These are phyloP conservation scores for Solidago caesia DNA, from an alignment of 129 eudicot species.

Conservation along the genomic window DNA sequence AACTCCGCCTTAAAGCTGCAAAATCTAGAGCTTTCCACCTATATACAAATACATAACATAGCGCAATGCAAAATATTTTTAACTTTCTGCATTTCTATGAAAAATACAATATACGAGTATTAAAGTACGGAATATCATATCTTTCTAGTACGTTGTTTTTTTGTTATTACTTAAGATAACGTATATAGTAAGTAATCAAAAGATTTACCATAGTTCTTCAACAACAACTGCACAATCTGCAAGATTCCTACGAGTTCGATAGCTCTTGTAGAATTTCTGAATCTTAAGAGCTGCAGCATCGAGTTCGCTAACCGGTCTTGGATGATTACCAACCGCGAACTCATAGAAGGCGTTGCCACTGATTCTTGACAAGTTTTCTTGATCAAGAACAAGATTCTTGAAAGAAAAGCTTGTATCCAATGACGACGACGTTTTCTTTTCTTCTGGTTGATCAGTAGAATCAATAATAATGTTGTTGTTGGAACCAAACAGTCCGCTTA, in stretches of 20 bases:
- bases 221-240: slow-evolving; percentile 85
- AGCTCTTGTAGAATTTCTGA: slow-evolving; percentile 70
- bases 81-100: background rate
- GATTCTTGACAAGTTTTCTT: slow-evolving; percentile 15
- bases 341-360: slow-evolving; percentile 13
- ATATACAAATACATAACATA: background rate
- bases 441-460: background rate
- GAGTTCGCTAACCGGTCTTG: slow-evolving; percentile 33
- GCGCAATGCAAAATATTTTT: background rate
- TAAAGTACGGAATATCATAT: background rate
- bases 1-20: slow-evolving; percentile 59
- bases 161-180: too few relatives aligned
- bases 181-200: background rate
- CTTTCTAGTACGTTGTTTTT: too few relatives aligned
- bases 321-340: slow-evolving; percentile 2
- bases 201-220: slow-evolving; percentile 58
- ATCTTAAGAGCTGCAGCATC: slow-evolving; percentile 60
- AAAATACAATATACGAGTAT: background rate
- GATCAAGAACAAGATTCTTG: slow-evolving; percentile 40
- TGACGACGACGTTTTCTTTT: background rate
- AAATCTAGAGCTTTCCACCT: slow-evolving; percentile 94
- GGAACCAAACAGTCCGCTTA: slow-evolving; percentile 1
- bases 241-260: slow-evolving; percentile 69
- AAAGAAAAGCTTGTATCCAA: slow-evolving; percentile 18
- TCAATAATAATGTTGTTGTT: background rate